Percentiles rank a stretch among this genome's conserved stretches.
phyloP scores from a whole-genome alignment of 2,329 filamentous ascomycete species.

The Fonsecaea pugnacius region DNA sequence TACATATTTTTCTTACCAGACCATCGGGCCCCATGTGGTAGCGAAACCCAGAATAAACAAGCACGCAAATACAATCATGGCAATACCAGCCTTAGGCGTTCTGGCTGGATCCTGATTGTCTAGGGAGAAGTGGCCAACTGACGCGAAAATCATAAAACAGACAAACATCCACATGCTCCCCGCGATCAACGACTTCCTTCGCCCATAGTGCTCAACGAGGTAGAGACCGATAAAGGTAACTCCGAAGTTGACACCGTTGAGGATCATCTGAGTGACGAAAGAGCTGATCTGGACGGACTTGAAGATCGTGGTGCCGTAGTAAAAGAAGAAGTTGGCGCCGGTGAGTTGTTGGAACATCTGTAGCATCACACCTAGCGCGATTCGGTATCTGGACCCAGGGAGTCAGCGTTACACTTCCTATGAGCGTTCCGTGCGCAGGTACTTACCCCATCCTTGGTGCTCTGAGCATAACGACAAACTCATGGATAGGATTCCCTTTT shows the following conservation, averaged over 20 bases:
- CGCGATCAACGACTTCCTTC: conserved; percentile 68
- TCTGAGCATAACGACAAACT: conserved; percentile 51
- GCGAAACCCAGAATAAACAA: conserved; percentile 77
- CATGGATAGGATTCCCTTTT: conserved; percentile 46
- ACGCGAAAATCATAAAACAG: conserved; percentile 69
- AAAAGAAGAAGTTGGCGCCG: conserved; percentile 53
- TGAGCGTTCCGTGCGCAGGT: neutral
- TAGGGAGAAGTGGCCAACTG: conserved; percentile 49
- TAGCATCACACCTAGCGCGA: conserved; percentile 51
- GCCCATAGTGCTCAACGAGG: conserved; percentile 69
- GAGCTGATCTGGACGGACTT: conserved; percentile 47
- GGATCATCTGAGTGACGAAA: conserved; percentile 66
- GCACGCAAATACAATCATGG: conserved; percentile 74
- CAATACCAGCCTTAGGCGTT: conserved; percentile 65
- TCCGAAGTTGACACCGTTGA: conserved; percentile 69
- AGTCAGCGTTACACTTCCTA: neutral
- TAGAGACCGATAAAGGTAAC: conserved; percentile 66
- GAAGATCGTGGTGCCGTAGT: conserved; percentile 65
- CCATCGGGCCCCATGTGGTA: conserved; percentile 59
- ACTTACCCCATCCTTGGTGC: conserved; percentile 50
- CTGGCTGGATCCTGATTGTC: conserved; percentile 46
- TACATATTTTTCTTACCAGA: neutral
- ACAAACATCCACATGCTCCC: conserved; percentile 70
- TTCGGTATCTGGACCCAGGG: conserved; percentile 36
- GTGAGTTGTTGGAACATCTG: conserved; percentile 56